A percentile compares a stretch with the other conserved stretches of the same genome.
These are phyloP conservation scores for Diddensiella santjacobensis DNA, from an alignment of 805 yeast species.

Conservation along the genomic window DNA sequence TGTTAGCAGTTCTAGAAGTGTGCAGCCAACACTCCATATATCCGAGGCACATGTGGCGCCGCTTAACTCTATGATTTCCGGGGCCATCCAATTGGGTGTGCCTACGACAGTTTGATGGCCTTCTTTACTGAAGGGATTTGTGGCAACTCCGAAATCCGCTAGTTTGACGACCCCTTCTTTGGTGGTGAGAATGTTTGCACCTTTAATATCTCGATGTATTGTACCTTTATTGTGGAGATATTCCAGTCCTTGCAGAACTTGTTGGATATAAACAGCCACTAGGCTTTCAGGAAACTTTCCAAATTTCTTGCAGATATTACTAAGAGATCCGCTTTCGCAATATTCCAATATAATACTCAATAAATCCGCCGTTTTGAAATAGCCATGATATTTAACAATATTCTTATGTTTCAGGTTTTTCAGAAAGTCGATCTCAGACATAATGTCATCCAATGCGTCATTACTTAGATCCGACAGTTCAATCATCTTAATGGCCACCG, in stretches of 20 bases:
- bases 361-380: conserved; percentile 49
- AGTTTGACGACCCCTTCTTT: conserved; percentile 61
- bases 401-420: conserved; percentile 62
- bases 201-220: conserved; percentile 74
- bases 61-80: conserved; percentile 81
- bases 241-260: conserved; percentile 55
- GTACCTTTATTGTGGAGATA: conserved; percentile 71
- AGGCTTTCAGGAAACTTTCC: conserved; percentile 55
- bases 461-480: conserved; percentile 41
- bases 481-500: conserved; percentile 79
- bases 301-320: conserved; percentile 48
- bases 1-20: conserved; percentile 79
- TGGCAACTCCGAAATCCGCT: conserved; percentile 76
- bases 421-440: conserved; percentile 67
- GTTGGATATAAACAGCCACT: conserved; percentile 47
- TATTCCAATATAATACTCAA: conserved; percentile 62
- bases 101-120: conserved; percentile 48
- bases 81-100: conserved; percentile 99
- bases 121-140: conserved; percentile 38
- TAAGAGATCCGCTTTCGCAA: conserved; percentile 62
- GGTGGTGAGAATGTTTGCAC: conserved; percentile 65
- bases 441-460: conserved; percentile 38
- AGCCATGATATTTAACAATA: conserved; percentile 66
- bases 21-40: conserved; percentile 86
- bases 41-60: conserved; percentile 89